These are phyloP conservation scores for Pythium sp. DNA, from an alignment of 352 stramenopile genomes.

Conservation along the genomic window DNA sequence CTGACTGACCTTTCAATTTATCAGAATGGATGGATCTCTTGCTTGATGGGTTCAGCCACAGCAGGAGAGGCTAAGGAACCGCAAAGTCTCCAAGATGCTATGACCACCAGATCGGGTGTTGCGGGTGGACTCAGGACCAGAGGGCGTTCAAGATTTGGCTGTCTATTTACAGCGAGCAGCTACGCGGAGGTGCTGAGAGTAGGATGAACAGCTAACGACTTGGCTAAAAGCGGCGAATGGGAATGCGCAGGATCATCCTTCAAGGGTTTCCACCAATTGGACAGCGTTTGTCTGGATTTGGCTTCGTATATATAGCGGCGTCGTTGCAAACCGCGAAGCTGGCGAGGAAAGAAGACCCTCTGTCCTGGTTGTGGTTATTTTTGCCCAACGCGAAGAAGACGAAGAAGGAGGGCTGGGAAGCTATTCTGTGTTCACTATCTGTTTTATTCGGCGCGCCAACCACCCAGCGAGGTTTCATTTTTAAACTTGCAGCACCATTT, in stretches of 20 bases:
- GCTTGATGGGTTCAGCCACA: neutral
- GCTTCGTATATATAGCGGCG: slow-evolving; percentile 6
- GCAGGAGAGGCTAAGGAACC: neutral
- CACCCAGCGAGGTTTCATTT: slow-evolving; percentile 55
- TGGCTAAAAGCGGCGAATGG: slow-evolving; percentile 6
- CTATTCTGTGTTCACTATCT: neutral
- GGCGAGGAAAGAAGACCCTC: neutral
- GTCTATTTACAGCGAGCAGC: neutral
- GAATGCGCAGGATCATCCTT: slow-evolving; percentile 7
- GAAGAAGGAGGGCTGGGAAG: neutral
- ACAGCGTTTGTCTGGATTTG: slow-evolving; percentile 6
- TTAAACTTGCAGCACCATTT: slow-evolving; percentile 58
- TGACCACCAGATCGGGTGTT: neutral
- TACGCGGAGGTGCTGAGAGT: neutral
- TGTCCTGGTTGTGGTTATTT: slow-evolving; percentile 15
- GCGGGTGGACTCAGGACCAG: neutral
- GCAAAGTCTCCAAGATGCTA: neutral
- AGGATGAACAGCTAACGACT: neutral
- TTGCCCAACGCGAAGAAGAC: slow-evolving; percentile 5
- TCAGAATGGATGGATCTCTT: neutral
- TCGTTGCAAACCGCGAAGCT: slow-evolving; percentile 5
- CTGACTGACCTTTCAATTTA: neutral
- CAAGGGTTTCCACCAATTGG: slow-evolving; percentile 9
- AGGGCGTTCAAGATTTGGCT: neutral
- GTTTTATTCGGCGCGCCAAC: slow-evolving; percentile 10